Percentiles rank a stretch among this genome's conserved stretches.
These are phyloP conservation scores for Allantophomopsis lycopodina DNA, from an alignment of 2,329 filamentous ascomycete species.

Conservation along the genomic window DNA sequence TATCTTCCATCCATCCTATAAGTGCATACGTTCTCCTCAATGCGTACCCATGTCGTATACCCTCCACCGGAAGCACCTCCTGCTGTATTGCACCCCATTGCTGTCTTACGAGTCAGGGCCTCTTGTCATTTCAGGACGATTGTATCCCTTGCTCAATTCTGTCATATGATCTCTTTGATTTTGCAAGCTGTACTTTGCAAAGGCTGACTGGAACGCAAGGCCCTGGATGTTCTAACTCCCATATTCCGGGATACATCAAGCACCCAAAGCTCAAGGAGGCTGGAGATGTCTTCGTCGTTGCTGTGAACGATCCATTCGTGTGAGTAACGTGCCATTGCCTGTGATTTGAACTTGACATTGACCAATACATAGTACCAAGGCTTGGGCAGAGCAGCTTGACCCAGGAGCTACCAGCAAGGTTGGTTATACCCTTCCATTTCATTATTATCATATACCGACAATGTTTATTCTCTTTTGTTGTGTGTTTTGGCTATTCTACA, in stretches of 20 bases:
- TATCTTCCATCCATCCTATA: slow-evolving; percentile 4
- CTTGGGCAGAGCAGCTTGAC: slow-evolving; percentile 70
- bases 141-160: too few relatives aligned
- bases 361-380: slow-evolving; percentile 57
- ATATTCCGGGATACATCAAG: slow-evolving; percentile 79
- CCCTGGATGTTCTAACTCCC: slow-evolving; percentile 50
- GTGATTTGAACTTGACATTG: background rate
- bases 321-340: slow-evolving; percentile 29
- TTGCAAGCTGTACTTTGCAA: background rate
- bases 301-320: slow-evolving; percentile 93
- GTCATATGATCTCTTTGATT: slow-evolving; percentile 1
- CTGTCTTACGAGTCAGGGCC: too few relatives aligned
- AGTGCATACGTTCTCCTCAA: too few relatives aligned
- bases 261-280: slow-evolving; percentile 66
- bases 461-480: too few relatives aligned
- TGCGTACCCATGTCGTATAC: too few relatives aligned
- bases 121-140: too few relatives aligned
- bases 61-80: too few relatives aligned
- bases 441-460: background rate
- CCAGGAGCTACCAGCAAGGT: slow-evolving; percentile 63
- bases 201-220: slow-evolving; percentile 18
- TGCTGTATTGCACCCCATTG: too few relatives aligned
- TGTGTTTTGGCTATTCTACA: too few relatives aligned
- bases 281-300: slow-evolving; percentile 77
- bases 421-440: slow-evolving; percentile 23